Evolutionary conservation across 2,329 filamentous ascomycete species (phyloP).

Genomic region (Fusarium burgessii): DNA sequence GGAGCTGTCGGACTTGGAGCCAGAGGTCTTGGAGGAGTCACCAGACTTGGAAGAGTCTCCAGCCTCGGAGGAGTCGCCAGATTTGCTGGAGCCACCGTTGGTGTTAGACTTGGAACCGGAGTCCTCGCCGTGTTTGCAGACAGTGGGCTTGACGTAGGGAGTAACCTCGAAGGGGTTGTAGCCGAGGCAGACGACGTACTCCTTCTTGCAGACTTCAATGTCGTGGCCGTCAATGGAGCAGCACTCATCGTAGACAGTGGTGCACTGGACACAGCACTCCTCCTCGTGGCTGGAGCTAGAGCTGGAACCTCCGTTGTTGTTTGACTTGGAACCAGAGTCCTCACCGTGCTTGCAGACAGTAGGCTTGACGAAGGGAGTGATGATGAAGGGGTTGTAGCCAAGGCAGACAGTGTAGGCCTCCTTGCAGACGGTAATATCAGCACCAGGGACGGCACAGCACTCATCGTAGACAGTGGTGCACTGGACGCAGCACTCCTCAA

Average conservation of each 20-base stretch:
- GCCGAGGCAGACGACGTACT: slow-evolving; percentile 27
- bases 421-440: slow-evolving; percentile 16
- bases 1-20: not conserved
- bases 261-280: slow-evolving; percentile 33
- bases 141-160: slow-evolving; percentile 30
- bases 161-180: slow-evolving; percentile 25
- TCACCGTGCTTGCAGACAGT: slow-evolving; percentile 28
- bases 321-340: not conserved
- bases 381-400: slow-evolving; percentile 24
- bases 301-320: not conserved
- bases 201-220: slow-evolving; percentile 26
- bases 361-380: slow-evolving; percentile 17
- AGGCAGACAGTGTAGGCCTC: slow-evolving; percentile 25
- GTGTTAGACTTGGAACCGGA: not conserved
- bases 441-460: slow-evolving; percentile 12
- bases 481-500: slow-evolving; percentile 27
- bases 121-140: slow-evolving; percentile 31
- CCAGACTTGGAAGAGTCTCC: too few relatives aligned
- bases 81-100: not conserved
- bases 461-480: slow-evolving; percentile 28
- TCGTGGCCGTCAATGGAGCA: slow-evolving; percentile 17
- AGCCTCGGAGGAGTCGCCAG: too few relatives aligned
- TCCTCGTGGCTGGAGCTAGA: slow-evolving; percentile 16
- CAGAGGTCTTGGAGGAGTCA: not conserved
- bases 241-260: slow-evolving; percentile 29